Evolutionary conservation across 345 rosid species (phyloP), one percentile per base, ranked within the genome.

Genomic region (Hibiscus trionum): DNA sequence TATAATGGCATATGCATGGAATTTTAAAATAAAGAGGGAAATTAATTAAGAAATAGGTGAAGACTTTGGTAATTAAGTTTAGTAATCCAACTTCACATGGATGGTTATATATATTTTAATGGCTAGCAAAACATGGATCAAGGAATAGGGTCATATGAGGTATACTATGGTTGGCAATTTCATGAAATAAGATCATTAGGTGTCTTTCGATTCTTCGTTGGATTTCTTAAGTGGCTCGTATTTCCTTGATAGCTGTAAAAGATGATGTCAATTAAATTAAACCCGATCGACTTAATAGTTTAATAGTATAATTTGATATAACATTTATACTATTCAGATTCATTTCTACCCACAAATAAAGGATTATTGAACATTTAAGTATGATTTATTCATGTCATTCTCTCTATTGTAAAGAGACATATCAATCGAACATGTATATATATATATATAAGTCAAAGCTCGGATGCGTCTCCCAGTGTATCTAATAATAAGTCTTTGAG

Each of bases 401-500:
- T 37, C 8, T 6, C 9, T 37, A 37, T 37, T 6, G 2, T 37
- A 37, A 37, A 6, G 9, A 7, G 9, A 1, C 42, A 37, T 37
- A 37, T 37, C 9, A 37, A 37, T 37, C 42, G 9, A 27, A 27
- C 70, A 73, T 70, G 0, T 50, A 4, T 50, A 3, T 50, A 50
- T 49, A 12, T 49, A 50, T 50, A 16, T n/a, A 52, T 52, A 42
- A 84, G 85, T 84, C 88, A 84, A 78, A 77, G 50, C 79, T 80
- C 66, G 76, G 88, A 80, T 79, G 86, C 84, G 74, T 78, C 86
- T 73, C 72, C 61, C 3, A 79, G 71, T 49, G 52, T 80, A 78
- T 76, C 67, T 58, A 66, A 77, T 61, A 52, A 73, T 73, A 69
- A 71, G 46, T 75, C 76, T 77, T 72, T 33, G 75, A 68, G 86